A percentile compares a stretch with the other conserved stretches of the same genome.
Evolutionary conservation across 495 filamentous ascomycete species (phyloP).

Genomic region (Talaromyces proteolyticus): DNA sequence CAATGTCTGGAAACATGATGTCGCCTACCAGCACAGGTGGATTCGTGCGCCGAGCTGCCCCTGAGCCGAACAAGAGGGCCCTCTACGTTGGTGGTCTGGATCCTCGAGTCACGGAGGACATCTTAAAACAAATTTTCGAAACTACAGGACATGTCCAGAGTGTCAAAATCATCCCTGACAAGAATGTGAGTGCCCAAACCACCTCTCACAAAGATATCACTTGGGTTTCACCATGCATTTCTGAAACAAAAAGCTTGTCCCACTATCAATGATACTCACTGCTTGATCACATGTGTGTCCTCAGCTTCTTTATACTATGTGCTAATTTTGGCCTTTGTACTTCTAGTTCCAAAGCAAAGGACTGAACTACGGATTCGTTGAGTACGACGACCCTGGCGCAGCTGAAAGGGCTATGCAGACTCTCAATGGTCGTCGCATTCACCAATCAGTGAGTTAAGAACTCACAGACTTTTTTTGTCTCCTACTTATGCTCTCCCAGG

Average conservation of each 20-base stretch:
- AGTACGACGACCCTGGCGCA: conserved; percentile 95
- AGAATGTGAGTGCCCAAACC: conserved; percentile 65
- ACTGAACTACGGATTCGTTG: conserved; percentile 98
- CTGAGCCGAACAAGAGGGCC: conserved; percentile 97
- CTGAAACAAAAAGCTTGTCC: too few relatives aligned
- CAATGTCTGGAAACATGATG: conserved; percentile 73
- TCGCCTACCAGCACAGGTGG: conserved; percentile 75
- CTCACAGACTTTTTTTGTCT: background rate
- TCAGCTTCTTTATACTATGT: background rate
- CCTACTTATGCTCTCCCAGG: conserved; percentile 53
- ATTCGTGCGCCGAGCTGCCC: conserved; percentile 85
- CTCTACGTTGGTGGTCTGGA: conserved; percentile 96
- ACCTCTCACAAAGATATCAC: too few relatives aligned
- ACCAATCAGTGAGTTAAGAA: conserved; percentile 69
- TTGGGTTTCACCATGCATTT: too few relatives aligned
- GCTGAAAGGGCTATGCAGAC: conserved; percentile 97
- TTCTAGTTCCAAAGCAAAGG: conserved; percentile 76
- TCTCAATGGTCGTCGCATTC: conserved; percentile 89
- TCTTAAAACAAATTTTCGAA: conserved; percentile 97
- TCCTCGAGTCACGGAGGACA: conserved; percentile 91
- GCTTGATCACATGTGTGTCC: too few relatives aligned
- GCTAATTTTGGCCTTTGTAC: background rate
- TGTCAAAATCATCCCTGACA: conserved; percentile 99
- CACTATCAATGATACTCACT: too few relatives aligned
- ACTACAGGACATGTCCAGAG: conserved; percentile 97